phyloP scores from a whole-genome alignment of 2,329 filamentous ascomycete species.

The Neopestalotiopsis sp. region DNA sequence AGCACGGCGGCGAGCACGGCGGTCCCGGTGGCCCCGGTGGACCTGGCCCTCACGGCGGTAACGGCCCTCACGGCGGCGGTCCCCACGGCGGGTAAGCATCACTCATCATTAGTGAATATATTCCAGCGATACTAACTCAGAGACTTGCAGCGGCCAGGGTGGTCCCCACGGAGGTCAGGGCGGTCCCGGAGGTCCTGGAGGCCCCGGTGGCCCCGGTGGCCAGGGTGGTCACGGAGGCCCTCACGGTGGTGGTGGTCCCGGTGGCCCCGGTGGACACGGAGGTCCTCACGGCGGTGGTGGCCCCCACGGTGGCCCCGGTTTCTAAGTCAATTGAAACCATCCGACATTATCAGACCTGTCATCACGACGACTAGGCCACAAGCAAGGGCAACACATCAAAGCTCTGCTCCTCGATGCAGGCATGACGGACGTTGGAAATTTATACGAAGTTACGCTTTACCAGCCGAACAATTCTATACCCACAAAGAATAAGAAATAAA shows the following conservation, averaged over 20 bases:
- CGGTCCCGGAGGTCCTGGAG: slow-evolving; percentile 1
- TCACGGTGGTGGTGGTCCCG: background rate
- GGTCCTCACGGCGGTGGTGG: slow-evolving; percentile 10
- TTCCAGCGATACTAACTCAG: background rate
- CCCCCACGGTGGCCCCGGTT: background rate
- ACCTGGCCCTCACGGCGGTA: background rate
- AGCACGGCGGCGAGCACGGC: slow-evolving; percentile 4
- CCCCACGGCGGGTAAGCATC: background rate
- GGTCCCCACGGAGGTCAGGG: background rate
- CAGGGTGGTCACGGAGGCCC: slow-evolving; percentile 5
- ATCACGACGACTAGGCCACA: background rate
- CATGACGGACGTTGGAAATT: background rate
- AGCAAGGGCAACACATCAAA: background rate
- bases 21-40: background rate
- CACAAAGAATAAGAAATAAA: background rate
- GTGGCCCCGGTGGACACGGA: slow-evolving; percentile 9
- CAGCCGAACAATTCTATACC: background rate
- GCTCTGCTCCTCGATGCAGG: background rate
- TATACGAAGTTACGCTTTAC: background rate
- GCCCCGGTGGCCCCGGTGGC: slow-evolving; percentile 3
- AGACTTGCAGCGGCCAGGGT: background rate
- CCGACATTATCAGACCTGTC: background rate
- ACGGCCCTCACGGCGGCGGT: slow-evolving; percentile 11
- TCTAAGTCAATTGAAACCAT: background rate
- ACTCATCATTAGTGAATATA: background rate